Evolutionary conservation across 768 basidiomycete genomes (phyloP), one percentile per base, ranked within the genome.

Genomic region (Phallus indusiatus): DNA sequence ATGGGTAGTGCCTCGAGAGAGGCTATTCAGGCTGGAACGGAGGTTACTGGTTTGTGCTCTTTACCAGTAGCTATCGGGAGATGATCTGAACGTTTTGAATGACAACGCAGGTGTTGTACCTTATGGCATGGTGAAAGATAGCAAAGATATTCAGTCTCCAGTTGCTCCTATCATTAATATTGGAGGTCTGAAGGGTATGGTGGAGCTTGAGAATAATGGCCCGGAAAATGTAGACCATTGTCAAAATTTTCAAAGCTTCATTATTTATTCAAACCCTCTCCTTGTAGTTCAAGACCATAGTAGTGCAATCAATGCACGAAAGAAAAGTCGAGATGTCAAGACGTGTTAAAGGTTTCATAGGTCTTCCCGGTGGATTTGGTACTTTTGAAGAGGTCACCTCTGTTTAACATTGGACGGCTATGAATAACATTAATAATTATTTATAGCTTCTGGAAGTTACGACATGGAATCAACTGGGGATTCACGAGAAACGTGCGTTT

Each of bases 391-490:
- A 97, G 80, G 89, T 86, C 7, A 42, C 12, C n/a, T 42, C 12
- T 4, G 4, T 42, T 42, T 42, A 33, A 61, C 42, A 14, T 10
- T 42, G 69, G 21, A 14, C 9, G 33, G n/a, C 9, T 16, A 2
- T 18, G 17, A 59, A 10, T 9, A 21, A n/a, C 35, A 16, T n/a
- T 52, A 50, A 2, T 64, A 2, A 22, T 2, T 14, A 42, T 28
- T 36, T 47, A 5, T 63, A 91, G 88, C 73, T 91, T n/a, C 71
- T 96, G 28, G 95, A 98, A 71, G 94, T 90, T 62, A 81, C 85
- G 14, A 96, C 94, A 0, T 99, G 95, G 95, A 90, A 89, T 18
- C 95, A 97, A 67, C 70, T 96, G 5, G 87, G 88, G 18, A 86
- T 94, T 47, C 90, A 93, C 68, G 77, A 81, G 56, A 92, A 92